Conservation (phyloP, 108 stramenopile genomes). For the Cyclostephanos invisitatus region DNA sequence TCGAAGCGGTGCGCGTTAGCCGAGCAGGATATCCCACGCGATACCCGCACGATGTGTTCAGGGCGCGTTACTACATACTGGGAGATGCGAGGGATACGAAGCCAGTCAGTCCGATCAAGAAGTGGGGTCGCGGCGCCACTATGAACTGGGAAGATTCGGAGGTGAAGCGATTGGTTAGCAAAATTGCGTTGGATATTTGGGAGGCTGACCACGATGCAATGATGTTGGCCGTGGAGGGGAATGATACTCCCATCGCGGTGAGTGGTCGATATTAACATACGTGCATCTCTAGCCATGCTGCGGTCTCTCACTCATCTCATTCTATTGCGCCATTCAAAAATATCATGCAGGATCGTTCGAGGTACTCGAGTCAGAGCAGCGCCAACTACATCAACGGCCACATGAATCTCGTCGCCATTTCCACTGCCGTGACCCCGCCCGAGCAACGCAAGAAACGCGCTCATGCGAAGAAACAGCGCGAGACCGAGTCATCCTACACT, state of each 20-base stretch:
- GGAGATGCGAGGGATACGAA: conserved; percentile 56
- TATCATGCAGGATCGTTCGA: conserved; percentile 15
- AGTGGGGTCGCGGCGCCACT: not conserved
- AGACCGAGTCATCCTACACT: conserved; percentile 27
- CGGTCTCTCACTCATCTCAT: not conserved
- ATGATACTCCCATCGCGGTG: conserved; percentile 26
- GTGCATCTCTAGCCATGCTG: not conserved
- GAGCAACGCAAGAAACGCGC: conserved; percentile 46
- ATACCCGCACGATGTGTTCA: conserved; percentile 78
- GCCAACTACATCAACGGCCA: conserved; percentile 39
- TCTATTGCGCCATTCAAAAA: not conserved
- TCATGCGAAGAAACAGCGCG: conserved; percentile 29
- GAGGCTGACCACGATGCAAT: conserved; percentile 72
- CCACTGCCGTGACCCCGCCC: conserved; percentile 69
- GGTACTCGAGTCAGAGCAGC: conserved; percentile 10
- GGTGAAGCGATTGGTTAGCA: conserved; percentile 72
- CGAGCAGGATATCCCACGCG: conserved; percentile 96
- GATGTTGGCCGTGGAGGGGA: conserved; percentile 46
- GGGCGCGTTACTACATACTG: conserved; percentile 80
- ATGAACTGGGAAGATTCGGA: conserved; percentile 37
- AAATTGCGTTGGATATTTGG: conserved; percentile 87
- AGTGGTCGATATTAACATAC: not conserved
- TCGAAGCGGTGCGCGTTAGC: conserved; percentile 97
- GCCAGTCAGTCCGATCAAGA: conserved; percentile 54
- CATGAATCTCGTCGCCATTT: conserved; percentile 68